Base-by-base conservation (phyloP, 164 flowering plant species). In the Magnolia kwangsiensis region DNA sequence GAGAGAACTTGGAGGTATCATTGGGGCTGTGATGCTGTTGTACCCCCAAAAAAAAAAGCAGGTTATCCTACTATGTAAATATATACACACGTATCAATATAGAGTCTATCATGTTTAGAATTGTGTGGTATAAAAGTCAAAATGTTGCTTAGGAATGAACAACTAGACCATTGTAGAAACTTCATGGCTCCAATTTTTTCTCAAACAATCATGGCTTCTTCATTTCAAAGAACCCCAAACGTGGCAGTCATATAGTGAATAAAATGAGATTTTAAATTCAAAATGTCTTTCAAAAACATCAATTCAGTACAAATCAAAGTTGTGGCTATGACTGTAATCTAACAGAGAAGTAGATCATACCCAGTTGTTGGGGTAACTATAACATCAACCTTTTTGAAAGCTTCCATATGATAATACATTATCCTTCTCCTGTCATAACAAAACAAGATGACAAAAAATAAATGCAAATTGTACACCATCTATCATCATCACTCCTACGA, bases 351-450 rank as follows among this genome's bases (percentile, higher is more conserved):
- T 9, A 21, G 20, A 72, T 23, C 88, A 68, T 96, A 96, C 99
- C 97, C 97, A 45, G 99, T 94, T 66, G 99, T 94, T 55, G 98
- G 99, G 65, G 99, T 96, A 77, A 96, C 98, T 80, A 96, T 89
- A 80, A 96, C 79, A 79, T 96, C 98, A 79, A 91, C 98, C 70
- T 88, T 87, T 85, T 92, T 90, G 83, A 96, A 92, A 14, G 88
- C 85, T 87, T 96, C 95, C 97, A 92, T 88, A 79, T 86, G 90
- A 81, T 91, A 83, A 83, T 94, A 74, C 99, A 94, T 96, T 51
- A 90, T 77, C 85, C 99, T 89, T 82, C 97, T 78, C 91, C 99
- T 96, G 88, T 67, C 49, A 82, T 72, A 72, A 51, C 1, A 10
- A 1, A 69, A 31, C 18, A 66, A 70, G 21, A 8, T 18, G 49